phyloP scores from a whole-genome alignment of 257 asterid species.

The Penstemon newberryi region DNA sequence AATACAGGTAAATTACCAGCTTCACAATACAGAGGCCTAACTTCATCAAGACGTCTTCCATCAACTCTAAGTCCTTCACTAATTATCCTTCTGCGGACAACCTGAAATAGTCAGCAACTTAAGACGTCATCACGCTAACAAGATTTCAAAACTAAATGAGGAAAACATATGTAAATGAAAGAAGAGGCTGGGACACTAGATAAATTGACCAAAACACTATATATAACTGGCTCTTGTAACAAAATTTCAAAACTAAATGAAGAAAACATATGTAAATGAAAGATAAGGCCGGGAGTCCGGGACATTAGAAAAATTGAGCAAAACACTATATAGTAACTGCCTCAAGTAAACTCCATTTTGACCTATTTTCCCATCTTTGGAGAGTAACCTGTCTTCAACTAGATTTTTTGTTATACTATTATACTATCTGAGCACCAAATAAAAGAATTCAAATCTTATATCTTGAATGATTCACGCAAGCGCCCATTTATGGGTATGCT shows the following conservation, averaged over 20 bases:
- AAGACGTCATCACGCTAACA: slow-evolving; percentile 25
- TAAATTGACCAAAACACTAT: neutral
- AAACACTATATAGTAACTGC: neutral
- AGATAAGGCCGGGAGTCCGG: neutral
- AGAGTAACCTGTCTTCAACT: neutral
- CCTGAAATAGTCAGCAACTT: slow-evolving; percentile 49
- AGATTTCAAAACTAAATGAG: slow-evolving; percentile 26
- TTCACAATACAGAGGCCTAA: slow-evolving; percentile 85
- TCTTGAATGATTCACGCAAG: neutral
- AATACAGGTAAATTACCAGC: slow-evolving; percentile 79
- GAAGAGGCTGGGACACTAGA: neutral
- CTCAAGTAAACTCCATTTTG: slow-evolving; percentile 6
- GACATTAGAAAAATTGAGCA: neutral
- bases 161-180: neutral
- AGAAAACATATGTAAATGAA: slow-evolving; percentile 4
- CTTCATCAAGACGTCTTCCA: slow-evolving; percentile 91
- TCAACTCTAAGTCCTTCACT: slow-evolving; percentile 87
- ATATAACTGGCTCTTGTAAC: neutral
- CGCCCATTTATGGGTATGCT: neutral
- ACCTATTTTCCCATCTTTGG: slow-evolving; percentile 16
- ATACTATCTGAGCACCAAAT: slow-evolving; percentile 18
- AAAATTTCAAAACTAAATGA: slow-evolving; percentile 26
- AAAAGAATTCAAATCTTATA: neutral
- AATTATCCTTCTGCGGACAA: slow-evolving; percentile 83
- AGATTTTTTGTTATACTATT: slow-evolving; percentile 12